These are phyloP conservation scores for Penicillium sp. DNA, from an alignment of 2,329 filamentous ascomycete species.

Conservation along the genomic window DNA sequence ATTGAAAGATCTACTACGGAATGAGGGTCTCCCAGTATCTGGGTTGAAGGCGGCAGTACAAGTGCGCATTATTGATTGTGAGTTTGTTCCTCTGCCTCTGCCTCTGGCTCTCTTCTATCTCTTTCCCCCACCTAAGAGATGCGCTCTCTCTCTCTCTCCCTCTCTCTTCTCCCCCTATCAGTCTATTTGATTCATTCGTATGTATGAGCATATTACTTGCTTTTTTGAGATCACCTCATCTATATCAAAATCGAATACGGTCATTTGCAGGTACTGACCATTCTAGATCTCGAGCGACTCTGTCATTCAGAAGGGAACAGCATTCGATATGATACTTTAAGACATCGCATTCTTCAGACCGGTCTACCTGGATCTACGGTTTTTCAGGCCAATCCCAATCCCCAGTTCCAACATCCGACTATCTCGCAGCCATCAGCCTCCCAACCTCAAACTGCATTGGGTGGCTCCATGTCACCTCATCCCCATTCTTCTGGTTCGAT, in stretches of 20 bases:
- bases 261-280: neutral
- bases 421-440: slow-evolving; percentile 24
- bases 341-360: slow-evolving; percentile 32
- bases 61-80: slow-evolving; percentile 74
- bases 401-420: slow-evolving; percentile 28
- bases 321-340: slow-evolving; percentile 32
- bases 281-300: slow-evolving; percentile 27
- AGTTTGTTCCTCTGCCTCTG: slow-evolving; percentile 40
- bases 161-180: neutral
- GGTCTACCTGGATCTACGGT: slow-evolving; percentile 30
- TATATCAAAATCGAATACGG: neutral
- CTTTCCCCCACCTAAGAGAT: neutral
- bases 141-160: slow-evolving; percentile 26
- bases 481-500: slow-evolving; percentile 30
- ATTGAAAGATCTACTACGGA: slow-evolving; percentile 73
- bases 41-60: slow-evolving; percentile 86
- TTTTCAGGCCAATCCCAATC: slow-evolving; percentile 23
- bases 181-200: neutral
- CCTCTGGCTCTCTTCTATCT: neutral
- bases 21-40: slow-evolving; percentile 72
- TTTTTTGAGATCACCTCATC: neutral
- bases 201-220: neutral
- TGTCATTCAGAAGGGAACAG: slow-evolving; percentile 16
- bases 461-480: slow-evolving; percentile 33
- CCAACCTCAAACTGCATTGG: slow-evolving; percentile 29